These are phyloP conservation scores for Lachancea waltii DNA, from an alignment of 805 yeast genomes.

Conservation along the genomic window DNA sequence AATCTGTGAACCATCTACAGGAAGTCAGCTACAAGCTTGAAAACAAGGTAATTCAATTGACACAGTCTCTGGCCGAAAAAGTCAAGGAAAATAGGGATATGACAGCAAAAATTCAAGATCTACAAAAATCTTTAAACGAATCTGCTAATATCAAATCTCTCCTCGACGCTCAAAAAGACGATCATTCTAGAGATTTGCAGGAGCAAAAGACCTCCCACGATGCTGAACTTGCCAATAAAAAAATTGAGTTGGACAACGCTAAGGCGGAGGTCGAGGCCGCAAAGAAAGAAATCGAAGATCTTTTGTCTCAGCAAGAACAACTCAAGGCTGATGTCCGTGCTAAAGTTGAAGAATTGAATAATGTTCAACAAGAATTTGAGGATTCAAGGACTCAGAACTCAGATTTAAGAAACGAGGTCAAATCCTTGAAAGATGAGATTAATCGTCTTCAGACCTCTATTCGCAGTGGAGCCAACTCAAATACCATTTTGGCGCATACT, in stretches of 20 bases:
- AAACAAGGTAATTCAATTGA: conserved; percentile 94
- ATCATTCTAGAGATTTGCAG: conserved; percentile 42
- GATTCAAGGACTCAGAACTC: conserved; percentile 59
- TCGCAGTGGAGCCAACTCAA: conserved; percentile 26
- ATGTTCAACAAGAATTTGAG: conserved; percentile 51
- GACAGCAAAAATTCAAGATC: conserved; percentile 48
- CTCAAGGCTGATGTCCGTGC: conserved; percentile 57
- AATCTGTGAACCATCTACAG: conserved; percentile 80
- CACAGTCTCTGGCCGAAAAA: conserved; percentile 73
- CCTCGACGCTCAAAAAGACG: conserved; percentile 49
- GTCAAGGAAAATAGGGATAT: conserved; percentile 76
- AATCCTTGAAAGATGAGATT: conserved; percentile 42
- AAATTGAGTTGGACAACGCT: conserved; percentile 48
- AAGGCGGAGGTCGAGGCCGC: conserved; percentile 54
- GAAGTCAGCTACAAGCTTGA: conserved; percentile 91
- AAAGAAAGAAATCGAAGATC: conserved; percentile 50
- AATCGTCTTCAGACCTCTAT: conserved; percentile 36
- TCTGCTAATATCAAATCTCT: conserved; percentile 47
- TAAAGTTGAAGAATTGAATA: conserved; percentile 54
- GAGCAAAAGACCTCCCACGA: conserved; percentile 42
- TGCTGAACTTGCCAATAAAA: conserved; percentile 42
- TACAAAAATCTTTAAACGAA: conserved; percentile 48
- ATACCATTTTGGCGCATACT: conserved; percentile 30
- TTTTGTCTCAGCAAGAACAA: conserved; percentile 54
- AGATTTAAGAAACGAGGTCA: conserved; percentile 56